Evolutionary conservation across 2,329 filamentous ascomycete species (phyloP), one percentile per base, ranked within the genome.

Genomic region (Alternaria hordeiaustralica): DNA sequence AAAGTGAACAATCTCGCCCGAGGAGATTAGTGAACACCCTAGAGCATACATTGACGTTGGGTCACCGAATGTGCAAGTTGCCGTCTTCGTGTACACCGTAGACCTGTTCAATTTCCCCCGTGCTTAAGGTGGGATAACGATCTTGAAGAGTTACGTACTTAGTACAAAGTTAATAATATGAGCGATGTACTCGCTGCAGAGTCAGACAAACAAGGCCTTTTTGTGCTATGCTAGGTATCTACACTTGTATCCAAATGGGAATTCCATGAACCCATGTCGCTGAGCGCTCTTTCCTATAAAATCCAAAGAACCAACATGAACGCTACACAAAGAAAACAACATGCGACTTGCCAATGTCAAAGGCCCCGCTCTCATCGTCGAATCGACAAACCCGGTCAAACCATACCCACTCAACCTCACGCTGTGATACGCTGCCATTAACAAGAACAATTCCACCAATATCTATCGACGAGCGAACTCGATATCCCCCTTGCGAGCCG

Each of bases 401-500:
- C 4, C 33, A 36, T 21, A 3, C 7, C 3, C 3, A 36, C 13
- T 20, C 20, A n/a, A 10, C 13, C 1, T 53, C 20, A 5, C 5
- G 28, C 28, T 36, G 12, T 36, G 6, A 36, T 7, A 20, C 18
- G 20, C 12, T 8, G 20, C 21, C 28, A 5, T 7, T 15, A 0
- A 13, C 18, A 20, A 7, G 13, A 21, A 15, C 15, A 15, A 4
- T 2, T 7, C n/a, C 18, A 13, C 5, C 7, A 7, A n/a, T 6
- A 5, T 20, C 36, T 55, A 55, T 44, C 53, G 53, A 2, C 36
- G 53, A 10, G 55, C 43, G 33, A 75, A 65, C 53, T 75, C 72
- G 12, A 71, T 61, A 41, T 75, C 71, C 8, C 28, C 55, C 33
- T 74, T 72, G 9, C 61, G 54, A 20, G 44, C 28, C 4, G 69